Conservation (phyloP, 495 filamentous ascomycete genomes). For the Tuber borchii region DNA sequence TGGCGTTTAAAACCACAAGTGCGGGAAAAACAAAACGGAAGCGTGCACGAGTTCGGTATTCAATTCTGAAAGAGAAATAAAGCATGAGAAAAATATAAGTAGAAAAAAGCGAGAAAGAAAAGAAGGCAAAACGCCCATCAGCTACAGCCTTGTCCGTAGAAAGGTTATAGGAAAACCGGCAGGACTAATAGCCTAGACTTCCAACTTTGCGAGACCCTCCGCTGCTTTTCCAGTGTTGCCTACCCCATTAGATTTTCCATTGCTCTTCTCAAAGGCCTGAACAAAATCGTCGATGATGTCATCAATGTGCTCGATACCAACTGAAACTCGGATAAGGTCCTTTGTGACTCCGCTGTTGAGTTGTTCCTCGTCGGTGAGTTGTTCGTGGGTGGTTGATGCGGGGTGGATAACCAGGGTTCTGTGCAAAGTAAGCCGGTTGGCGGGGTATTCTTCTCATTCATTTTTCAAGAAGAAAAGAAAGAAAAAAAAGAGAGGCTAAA, state of each 20-base stretch:
- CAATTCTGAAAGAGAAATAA: slow-evolving; percentile 4
- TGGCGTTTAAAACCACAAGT: not conserved
- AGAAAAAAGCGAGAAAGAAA: not conserved
- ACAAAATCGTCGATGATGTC: slow-evolving; percentile 96
- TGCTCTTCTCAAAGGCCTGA: slow-evolving; percentile 66
- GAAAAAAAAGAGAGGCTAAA: no score
- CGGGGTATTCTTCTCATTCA: not conserved
- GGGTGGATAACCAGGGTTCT: slow-evolving; percentile 95
- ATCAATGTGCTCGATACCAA: slow-evolving; percentile 95
- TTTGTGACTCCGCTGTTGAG: slow-evolving; percentile 75
- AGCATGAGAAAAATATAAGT: not conserved
- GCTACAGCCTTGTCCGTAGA: not conserved
- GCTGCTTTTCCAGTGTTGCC: not conserved
- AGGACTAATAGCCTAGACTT: slow-evolving; percentile 25
- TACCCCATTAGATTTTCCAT: slow-evolving; percentile 8
- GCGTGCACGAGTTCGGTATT: not conserved
- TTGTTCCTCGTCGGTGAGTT: slow-evolving; percentile 78
- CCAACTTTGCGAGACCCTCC: slow-evolving; percentile 22
- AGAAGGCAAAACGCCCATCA: slow-evolving; percentile 10
- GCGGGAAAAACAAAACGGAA: not conserved
- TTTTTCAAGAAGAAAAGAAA: not conserved
- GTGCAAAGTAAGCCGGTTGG: slow-evolving; percentile 22
- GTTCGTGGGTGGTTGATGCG: slow-evolving; percentile 93
- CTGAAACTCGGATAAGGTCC: slow-evolving; percentile 92
- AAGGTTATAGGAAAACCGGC: not conserved